phyloP scores from a whole-genome alignment of 352 stramenopile species.

The Phytophthora idaei region DNA sequence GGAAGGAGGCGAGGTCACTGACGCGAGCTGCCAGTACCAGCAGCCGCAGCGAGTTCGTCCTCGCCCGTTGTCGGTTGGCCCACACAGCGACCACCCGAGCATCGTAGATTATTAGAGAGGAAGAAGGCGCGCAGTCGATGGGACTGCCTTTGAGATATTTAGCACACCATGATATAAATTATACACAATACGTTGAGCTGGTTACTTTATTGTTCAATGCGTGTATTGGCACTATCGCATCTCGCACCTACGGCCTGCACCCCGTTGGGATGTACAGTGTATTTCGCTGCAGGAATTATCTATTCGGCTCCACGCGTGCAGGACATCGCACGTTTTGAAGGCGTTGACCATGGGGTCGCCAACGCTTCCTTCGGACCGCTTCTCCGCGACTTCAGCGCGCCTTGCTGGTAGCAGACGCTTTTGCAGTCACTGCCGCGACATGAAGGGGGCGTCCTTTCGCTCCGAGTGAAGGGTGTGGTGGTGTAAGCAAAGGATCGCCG shows the following conservation, averaged over 20 bases:
- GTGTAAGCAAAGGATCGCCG: background rate
- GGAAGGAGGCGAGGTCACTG: background rate
- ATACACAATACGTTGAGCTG: constrained; percentile 29
- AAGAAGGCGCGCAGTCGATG: constrained; percentile 12
- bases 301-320: background rate
- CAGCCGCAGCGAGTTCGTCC: background rate
- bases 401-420: constrained; percentile 21
- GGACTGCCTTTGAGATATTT: constrained; percentile 33
- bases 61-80: background rate
- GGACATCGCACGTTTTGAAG: background rate
- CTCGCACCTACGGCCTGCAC: background rate
- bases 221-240: background rate
- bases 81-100: constrained; percentile 4
- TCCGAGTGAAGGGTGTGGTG: constrained; percentile 5
- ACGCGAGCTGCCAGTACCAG: background rate
- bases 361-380: background rate
- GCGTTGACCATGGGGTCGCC: background rate
- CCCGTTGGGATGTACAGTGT: background rate
- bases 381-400: constrained; percentile 9
- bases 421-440: constrained; percentile 22
- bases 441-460: constrained; percentile 18
- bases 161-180: constrained; percentile 43
- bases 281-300: background rate
- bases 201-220: background rate
- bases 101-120: constrained; percentile 25